phyloP scores from a whole-genome alignment of 2,329 filamentous ascomycete genomes.

The Paecilomyces sp. region DNA sequence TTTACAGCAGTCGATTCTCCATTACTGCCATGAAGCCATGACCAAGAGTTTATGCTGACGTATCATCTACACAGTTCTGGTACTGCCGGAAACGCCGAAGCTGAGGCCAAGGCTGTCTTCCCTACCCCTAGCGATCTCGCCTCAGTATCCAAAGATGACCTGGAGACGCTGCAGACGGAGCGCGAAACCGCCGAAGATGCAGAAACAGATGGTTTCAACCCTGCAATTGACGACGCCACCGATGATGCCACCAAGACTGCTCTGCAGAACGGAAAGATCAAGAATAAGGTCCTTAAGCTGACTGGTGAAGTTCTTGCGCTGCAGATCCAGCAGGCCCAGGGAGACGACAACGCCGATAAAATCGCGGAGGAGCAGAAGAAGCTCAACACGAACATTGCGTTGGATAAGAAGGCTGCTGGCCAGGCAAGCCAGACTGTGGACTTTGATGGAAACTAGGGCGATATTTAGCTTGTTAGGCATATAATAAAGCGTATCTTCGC shows the following conservation, averaged over 20 bases:
- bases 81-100: constrained; percentile 46
- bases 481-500: not conserved
- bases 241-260: constrained; percentile 36
- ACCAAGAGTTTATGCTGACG: not conserved
- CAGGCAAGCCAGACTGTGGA: constrained; percentile 15
- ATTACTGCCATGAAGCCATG: not conserved
- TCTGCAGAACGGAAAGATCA: constrained; percentile 50
- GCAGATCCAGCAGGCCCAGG: constrained; percentile 47
- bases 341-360: constrained; percentile 35
- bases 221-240: constrained; percentile 43
- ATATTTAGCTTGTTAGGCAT: not conserved
- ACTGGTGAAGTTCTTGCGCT: constrained; percentile 46
- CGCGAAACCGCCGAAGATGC: constrained; percentile 46
- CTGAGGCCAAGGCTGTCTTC: constrained; percentile 49
- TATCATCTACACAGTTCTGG: constrained; percentile 25
- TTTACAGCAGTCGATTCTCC: too few species aligned
- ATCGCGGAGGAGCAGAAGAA: constrained; percentile 45
- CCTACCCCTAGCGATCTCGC: constrained; percentile 43
- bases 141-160: constrained; percentile 41
- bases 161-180: constrained; percentile 46
- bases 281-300: constrained; percentile 56
- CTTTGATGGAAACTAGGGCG: not conserved
- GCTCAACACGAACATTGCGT: constrained; percentile 46
- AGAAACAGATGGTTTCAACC: constrained; percentile 49
- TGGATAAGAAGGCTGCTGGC: constrained; percentile 27